phyloP scores from a whole-genome alignment of 2,329 filamentous ascomycete species.

The Cercospora brassicicola region DNA sequence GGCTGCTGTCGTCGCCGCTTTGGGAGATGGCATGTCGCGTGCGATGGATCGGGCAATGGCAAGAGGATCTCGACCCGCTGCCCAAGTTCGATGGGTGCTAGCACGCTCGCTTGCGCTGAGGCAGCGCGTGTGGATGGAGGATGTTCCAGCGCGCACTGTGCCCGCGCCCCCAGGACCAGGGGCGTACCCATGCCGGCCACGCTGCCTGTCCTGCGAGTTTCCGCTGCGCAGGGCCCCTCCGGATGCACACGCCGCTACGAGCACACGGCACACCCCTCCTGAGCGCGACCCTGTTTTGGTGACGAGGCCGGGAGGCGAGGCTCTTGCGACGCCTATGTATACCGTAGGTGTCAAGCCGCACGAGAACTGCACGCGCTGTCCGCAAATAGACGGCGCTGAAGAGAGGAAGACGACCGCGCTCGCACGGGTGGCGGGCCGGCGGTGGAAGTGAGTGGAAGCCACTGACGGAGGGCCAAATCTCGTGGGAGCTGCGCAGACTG shows the following conservation, averaged over 20 bases:
- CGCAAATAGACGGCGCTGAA: not conserved
- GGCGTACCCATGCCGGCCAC: slow-evolving; percentile 11
- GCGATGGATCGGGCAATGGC: not conserved
- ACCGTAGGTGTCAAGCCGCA: not conserved
- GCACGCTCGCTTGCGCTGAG: slow-evolving; percentile 16
- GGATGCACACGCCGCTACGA: not conserved
- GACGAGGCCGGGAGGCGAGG: not conserved
- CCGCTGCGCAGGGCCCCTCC: not conserved
- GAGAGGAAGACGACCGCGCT: not conserved
- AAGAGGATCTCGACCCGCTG: slow-evolving; percentile 15
- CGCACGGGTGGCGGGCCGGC: not conserved
- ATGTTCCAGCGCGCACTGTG: slow-evolving; percentile 5
- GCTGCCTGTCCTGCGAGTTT: not conserved
- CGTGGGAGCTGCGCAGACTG: not conserved
- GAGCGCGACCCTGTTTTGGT: not conserved
- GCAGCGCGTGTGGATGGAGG: not conserved
- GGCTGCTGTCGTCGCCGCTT: not conserved
- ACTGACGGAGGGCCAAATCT: not conserved
- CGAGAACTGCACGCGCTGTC: not conserved
- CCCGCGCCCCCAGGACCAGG: slow-evolving; percentile 8
- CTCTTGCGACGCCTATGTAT: not conserved
- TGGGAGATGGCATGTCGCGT: not conserved
- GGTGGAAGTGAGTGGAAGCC: not conserved
- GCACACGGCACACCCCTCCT: not conserved
- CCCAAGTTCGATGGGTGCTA: slow-evolving; percentile 20